Base-by-base conservation (phyloP, 2,329 filamentous ascomycete species). In the Trichothecium roseum region DNA sequence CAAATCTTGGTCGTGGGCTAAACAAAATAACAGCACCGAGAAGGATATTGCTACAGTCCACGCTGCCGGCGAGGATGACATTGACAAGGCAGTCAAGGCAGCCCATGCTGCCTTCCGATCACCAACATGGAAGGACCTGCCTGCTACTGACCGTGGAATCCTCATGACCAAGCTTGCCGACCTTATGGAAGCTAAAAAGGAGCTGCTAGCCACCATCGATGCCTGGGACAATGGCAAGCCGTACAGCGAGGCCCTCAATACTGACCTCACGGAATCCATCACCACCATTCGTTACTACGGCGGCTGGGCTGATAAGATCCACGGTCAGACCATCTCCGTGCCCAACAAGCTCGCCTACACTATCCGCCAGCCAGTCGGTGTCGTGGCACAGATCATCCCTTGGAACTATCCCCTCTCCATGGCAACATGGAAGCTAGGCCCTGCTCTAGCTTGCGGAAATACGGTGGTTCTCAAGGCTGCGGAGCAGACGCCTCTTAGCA, bases 161-260 rank as follows among this genome's bases (percentile, higher is more conserved):
- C 53, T 86, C 38, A 69, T 88, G 64, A 67, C 68, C 52, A 83
- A 78, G 53, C 69, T 87, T 17, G 74, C 78, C 13, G 71, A 80
- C 37, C 61, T 87, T 28, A 63, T 84, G 26, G 75, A 82, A 42
- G 53, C 74, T 50, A 68, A 87, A 53, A 68, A 64, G 29, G 63
- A 63, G 38, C 35, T 49, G 1, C 42, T 64, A 12, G 58, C 59
- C 16, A 62, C 60, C 3, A 54, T 63, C 16, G 82, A 88, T 57
- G 82, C 83, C 0, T 86, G 81, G 81, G 81, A 87, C 50, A 86
- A 84, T 48, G 82, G 76, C 53, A 81, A 83, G 52, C 69, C 75
- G 10, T 81, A 78, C 52, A 55, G 57, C 4, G 72, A 78, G 15
- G 67, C 78, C 0, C 50, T 74, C 15, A 65, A 64, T 30, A 74